These are phyloP conservation scores for Boletellus sp. DNA, from an alignment of 1,284 basidiomycete species.

Conservation along the genomic window DNA sequence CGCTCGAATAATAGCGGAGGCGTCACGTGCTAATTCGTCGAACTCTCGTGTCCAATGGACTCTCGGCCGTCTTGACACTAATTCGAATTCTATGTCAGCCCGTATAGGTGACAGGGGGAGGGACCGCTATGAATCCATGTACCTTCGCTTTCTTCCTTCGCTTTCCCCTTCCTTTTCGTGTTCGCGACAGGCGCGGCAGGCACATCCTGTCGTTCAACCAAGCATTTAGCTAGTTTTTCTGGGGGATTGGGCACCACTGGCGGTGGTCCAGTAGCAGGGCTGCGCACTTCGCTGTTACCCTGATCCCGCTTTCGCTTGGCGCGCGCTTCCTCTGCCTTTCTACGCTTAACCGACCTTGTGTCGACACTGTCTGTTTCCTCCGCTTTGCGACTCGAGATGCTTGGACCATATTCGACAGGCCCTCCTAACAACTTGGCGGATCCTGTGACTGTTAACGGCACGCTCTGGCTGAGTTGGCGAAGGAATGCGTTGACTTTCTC, in stretches of 20 bases:
- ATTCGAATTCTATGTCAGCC: conserved; percentile 16
- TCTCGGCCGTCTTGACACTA: conserved; percentile 49
- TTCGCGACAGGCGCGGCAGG: conserved; percentile 24
- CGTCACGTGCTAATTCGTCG: conserved; percentile 84
- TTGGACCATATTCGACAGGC: conserved; percentile 50
- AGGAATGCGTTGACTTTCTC: conserved; percentile 54
- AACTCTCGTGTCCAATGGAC: conserved; percentile 84
- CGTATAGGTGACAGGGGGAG: background rate
- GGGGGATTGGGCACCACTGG: conserved; percentile 40
- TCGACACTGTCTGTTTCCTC: conserved; percentile 40
- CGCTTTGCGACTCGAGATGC: conserved; percentile 21
- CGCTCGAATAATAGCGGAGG: conserved; percentile 76
- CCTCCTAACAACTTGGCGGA: conserved; percentile 48
- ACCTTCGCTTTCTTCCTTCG: conserved; percentile 34
- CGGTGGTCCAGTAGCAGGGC: conserved; percentile 29
- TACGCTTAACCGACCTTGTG: conserved; percentile 48
- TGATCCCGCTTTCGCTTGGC: conserved; percentile 59
- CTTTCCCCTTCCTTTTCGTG: conserved; percentile 38
- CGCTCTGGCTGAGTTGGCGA: conserved; percentile 42
- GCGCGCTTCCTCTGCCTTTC: conserved; percentile 56
- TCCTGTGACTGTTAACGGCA: conserved; percentile 32
- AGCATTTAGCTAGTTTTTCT: conserved; percentile 51
- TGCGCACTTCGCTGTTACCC: conserved; percentile 35
- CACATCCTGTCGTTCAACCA: conserved; percentile 58
- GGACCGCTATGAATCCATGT: conserved; percentile 10